Conservation (phyloP, 306 rosid genomes). For the Citrullus amarus region DNA sequence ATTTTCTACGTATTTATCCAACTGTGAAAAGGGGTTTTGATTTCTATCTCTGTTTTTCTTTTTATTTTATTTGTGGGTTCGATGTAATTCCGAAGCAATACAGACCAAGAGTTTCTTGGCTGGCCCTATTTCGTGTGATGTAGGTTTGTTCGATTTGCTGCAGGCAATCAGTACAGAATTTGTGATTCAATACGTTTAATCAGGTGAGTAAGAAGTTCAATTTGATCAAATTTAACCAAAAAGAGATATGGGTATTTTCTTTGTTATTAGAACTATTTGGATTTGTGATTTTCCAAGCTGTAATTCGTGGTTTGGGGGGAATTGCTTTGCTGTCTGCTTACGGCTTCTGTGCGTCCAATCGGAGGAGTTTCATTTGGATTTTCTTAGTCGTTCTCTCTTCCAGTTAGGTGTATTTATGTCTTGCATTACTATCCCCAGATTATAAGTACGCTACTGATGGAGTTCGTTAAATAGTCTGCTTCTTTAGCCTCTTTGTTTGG, state of each 20-base stretch:
- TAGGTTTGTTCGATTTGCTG: conserved; percentile 14
- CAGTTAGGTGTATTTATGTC: neutral
- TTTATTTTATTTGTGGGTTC: conserved; percentile 21
- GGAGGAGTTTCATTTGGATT: neutral
- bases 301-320: neutral
- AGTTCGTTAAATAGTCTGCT: neutral
- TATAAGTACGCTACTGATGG: neutral
- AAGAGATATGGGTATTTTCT: neutral
- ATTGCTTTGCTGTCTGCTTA: neutral
- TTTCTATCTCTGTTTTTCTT: neutral
- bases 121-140: conserved; percentile 12
- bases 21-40: neutral
- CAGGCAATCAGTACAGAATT: neutral
- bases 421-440: neutral
- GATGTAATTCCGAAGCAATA: conserved; percentile 11
- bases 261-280: neutral
- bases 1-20: conserved; percentile 4
- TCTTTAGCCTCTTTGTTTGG: neutral
- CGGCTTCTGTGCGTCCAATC: neutral
- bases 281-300: neutral
- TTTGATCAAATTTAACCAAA: neutral
- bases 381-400: neutral
- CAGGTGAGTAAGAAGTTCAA: neutral
- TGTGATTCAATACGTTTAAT: neutral
- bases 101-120: neutral